These are phyloP conservation scores for Ceriops decandra DNA, from an alignment of 345 rosid genomes.

Conservation along the genomic window DNA sequence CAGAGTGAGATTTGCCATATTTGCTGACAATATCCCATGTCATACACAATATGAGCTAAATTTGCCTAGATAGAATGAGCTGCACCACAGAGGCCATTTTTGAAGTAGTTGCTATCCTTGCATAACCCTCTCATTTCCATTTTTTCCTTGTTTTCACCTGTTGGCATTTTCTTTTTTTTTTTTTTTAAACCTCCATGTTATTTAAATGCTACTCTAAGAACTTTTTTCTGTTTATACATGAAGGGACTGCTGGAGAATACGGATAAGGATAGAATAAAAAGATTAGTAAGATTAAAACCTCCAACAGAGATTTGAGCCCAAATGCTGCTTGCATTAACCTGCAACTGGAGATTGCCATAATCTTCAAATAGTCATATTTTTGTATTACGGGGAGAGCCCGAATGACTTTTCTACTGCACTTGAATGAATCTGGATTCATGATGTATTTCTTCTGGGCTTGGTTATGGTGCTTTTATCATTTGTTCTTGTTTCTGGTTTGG, in stretches of 20 bases:
- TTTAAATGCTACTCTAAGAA: slow-evolving; percentile 2
- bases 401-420: neutral
- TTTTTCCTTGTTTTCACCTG: neutral
- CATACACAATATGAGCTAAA: too few species aligned
- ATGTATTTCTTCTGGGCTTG: too few species aligned
- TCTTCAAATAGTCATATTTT: neutral
- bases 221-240: slow-evolving; percentile 3
- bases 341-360: slow-evolving; percentile 3
- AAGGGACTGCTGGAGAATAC: slow-evolving; percentile 83
- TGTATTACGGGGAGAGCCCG: neutral
- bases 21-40: too few species aligned
- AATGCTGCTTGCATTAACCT: neutral
- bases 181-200: neutral
- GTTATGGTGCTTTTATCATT: too few species aligned
- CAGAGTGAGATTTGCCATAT: too few species aligned
- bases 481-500: too few species aligned
- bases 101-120: neutral
- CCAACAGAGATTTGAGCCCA: slow-evolving; percentile 63
- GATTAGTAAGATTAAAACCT: slow-evolving; percentile 77
- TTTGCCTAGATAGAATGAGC: too few species aligned
- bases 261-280: slow-evolving; percentile 80
- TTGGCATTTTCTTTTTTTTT: neutral
- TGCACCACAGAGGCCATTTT: too few species aligned
- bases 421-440: neutral
- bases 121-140: neutral